Evolutionary conservation across 2,329 filamentous ascomycete genomes (phyloP).

Genomic region (Escovopsis sp.): DNA sequence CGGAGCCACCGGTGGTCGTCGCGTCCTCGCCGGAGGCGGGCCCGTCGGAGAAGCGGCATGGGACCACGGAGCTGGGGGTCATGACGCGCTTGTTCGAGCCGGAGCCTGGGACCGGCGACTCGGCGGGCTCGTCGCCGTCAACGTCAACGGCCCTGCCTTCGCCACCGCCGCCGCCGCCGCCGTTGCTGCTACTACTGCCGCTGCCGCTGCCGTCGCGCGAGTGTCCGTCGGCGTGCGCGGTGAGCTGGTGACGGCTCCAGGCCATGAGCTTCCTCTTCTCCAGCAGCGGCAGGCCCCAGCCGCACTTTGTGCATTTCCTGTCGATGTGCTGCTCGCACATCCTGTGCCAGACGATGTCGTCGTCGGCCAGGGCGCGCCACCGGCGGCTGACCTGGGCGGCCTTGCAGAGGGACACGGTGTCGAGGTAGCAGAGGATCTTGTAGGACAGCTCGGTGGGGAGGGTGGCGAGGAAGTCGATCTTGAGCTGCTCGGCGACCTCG

Average conservation of each 20-base stretch:
- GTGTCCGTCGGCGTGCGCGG: constrained; percentile 25
- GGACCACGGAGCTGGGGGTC: too few relatives aligned
- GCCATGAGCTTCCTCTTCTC: constrained; percentile 78
- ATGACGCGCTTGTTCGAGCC: constrained; percentile 20
- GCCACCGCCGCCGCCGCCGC: too few relatives aligned
- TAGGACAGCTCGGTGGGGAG: constrained; percentile 82
- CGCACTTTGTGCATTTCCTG: constrained; percentile 84
- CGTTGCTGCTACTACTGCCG: too few relatives aligned
- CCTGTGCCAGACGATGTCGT: constrained; percentile 90
- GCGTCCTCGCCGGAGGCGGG: constrained; percentile 10
- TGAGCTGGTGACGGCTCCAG: constrained; percentile 71
- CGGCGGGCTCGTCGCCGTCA: constrained; percentile 8
- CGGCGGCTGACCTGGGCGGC: constrained; percentile 82
- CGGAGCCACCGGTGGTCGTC: constrained; percentile 5
- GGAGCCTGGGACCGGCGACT: constrained; percentile 5
- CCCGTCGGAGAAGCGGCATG: too few relatives aligned
- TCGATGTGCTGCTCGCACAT: constrained; percentile 98
- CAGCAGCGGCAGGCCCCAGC: constrained; percentile 81
- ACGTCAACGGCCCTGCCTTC: too few relatives aligned
- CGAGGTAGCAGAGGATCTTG: constrained; percentile 83
- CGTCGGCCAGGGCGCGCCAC: constrained; percentile 85
- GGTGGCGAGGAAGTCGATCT: constrained; percentile 89
- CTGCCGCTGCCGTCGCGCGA: too few relatives aligned
- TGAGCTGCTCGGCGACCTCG: constrained; percentile 83
- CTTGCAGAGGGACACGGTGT: constrained; percentile 88